These are phyloP conservation scores for Pseudogymnoascus pannorum DNA, from an alignment of 2,329 filamentous ascomycete genomes.

Conservation along the genomic window DNA sequence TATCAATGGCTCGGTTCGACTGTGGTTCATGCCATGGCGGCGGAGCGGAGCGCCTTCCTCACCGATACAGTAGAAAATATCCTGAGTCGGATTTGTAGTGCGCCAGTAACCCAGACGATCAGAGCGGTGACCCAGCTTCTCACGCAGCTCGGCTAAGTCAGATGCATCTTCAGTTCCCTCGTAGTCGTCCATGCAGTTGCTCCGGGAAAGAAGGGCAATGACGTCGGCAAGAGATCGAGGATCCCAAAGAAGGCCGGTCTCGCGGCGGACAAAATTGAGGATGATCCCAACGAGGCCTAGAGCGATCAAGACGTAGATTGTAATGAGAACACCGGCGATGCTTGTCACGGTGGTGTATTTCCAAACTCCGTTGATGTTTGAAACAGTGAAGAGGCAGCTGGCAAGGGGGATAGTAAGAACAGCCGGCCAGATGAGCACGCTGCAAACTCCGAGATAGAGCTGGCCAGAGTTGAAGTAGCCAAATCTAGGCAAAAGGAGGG, in stretches of 20 bases:
- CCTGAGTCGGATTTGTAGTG: conserved; percentile 51
- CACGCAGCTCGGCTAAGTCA: conserved; percentile 44
- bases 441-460: conserved; percentile 57
- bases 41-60: conserved; percentile 46
- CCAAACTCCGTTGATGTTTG: conserved; percentile 55
- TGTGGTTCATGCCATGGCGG: conserved; percentile 42
- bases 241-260: conserved; percentile 80
- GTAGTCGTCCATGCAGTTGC: conserved; percentile 71
- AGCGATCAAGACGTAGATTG: conserved; percentile 62
- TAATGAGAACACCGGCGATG: conserved; percentile 70
- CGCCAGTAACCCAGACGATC: conserved; percentile 85
- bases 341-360: conserved; percentile 73
- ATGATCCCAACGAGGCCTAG: conserved; percentile 51
- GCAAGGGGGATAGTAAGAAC: conserved; percentile 77
- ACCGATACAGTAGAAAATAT: conserved; percentile 76
- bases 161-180: conserved; percentile 57
- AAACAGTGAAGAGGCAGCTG: conserved; percentile 65
- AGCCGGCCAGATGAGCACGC: conserved; percentile 66
- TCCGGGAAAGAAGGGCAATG: conserved; percentile 68
- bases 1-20: conserved; percentile 39
- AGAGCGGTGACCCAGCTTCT: conserved; percentile 47
- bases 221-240: conserved; percentile 74
- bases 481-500: conserved; percentile 61
- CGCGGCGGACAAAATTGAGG: conserved; percentile 55
- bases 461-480: conserved; percentile 63